Percentiles rank a stretch among this genome's conserved stretches.
These are phyloP conservation scores for Colletotrichum caudatum DNA, from an alignment of 2,329 filamentous ascomycete genomes.

Conservation along the genomic window DNA sequence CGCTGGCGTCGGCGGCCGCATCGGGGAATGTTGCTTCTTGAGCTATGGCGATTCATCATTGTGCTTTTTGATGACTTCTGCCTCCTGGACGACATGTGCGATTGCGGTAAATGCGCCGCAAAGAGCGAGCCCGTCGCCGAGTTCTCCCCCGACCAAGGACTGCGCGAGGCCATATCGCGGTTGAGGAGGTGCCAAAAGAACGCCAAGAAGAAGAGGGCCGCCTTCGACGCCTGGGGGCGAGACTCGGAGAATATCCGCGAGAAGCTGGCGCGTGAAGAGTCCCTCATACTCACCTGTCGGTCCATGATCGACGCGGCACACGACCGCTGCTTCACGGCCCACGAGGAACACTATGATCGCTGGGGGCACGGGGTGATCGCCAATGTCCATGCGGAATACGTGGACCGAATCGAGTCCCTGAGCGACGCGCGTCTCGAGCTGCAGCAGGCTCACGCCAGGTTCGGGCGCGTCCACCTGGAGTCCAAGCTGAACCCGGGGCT, in stretches of 20 bases:
- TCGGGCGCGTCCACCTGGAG: no score
- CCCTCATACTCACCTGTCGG: background rate
- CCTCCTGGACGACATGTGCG: no score
- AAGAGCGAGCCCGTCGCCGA: no score
- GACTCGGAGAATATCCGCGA: background rate
- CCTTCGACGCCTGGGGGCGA: background rate
- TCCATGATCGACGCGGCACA: background rate
- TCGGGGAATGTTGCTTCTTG: background rate
- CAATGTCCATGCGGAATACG: no score
- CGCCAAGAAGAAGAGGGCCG: background rate
- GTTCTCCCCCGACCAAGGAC: no score
- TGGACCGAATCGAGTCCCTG: no score
- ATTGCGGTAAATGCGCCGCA: no score
- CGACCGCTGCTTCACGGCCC: background rate
- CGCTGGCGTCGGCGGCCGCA: background rate
- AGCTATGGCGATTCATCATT: background rate
- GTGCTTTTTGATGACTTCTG: background rate
- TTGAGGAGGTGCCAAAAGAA: rapidly evolving
- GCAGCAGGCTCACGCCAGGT: no score
- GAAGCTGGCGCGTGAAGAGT: background rate
- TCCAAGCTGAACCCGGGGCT: no score
- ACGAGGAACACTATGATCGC: background rate
- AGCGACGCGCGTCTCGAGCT: no score
- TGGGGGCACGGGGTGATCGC: background rate
- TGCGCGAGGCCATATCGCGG: rapidly evolving